Evolutionary conservation across 805 yeast genomes (phyloP), one percentile per base, ranked within the genome.

Genomic region (Pichia pseudocactophila): DNA sequence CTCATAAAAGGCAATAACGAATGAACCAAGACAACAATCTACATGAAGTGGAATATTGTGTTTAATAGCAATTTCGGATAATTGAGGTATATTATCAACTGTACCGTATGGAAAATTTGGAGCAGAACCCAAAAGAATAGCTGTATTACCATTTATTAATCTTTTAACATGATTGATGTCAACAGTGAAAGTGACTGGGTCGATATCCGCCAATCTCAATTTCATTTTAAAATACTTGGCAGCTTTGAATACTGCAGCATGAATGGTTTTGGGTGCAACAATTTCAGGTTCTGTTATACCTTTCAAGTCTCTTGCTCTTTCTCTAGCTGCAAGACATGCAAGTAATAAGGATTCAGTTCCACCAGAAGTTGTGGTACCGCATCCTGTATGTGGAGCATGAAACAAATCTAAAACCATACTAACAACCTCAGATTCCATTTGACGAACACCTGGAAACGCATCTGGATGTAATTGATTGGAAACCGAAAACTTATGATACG

Each of bases 41-140:
- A 92, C 97, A 55, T 90, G 98, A 19, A 92, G 69, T 1, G 96
- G 97, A 36, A 92, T 76, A n/a, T 72, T 62, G 60, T 83, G 65
- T 36, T 65, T 68, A n/a, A 73, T 52, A 0, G 90, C 92, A 25
- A 88, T 51, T 28, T 71, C 55, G 22, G 92, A 76, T 19, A 90
- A 69, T 1, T 70, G 76, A 50, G 73, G 82, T 46, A 90, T 88
- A 56, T 90, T 92, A 63, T 90, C 98, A 44, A 87, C 78, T 37
- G 92, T 83, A 11, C 98, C 98, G 59, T 90, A 97, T 3, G 98
- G 97, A 63, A 80, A 90, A 66, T 90, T 90, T 32, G 98, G 97
- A 7, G 97, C 96, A 1, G 97, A 89, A 1, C 97, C 97, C 7
- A 78, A 85, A 19, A 90, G 64, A 37, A 90, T 65, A 4, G 87